Conservation (phyloP, 2,329 filamentous ascomycete genomes). For the Talaromyces sp. region DNA sequence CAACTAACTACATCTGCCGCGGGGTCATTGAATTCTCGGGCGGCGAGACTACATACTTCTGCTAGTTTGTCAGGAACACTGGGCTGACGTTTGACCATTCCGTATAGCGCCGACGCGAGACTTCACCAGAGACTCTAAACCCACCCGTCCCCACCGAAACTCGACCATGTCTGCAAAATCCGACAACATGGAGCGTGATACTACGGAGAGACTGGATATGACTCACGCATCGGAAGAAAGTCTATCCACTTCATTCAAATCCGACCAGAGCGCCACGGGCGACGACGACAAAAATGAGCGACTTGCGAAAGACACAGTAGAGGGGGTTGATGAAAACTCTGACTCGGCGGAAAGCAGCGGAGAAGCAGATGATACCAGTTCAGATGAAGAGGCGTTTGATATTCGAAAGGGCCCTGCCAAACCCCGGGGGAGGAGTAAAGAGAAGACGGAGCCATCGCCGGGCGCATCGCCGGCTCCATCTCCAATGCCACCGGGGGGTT, state of each 20-base stretch:
- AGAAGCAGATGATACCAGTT: conserved; percentile 48
- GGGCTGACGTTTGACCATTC: background rate
- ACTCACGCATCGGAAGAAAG: conserved; percentile 58
- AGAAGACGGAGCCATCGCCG: conserved; percentile 14
- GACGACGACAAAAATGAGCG: conserved; percentile 45
- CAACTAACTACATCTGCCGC: background rate
- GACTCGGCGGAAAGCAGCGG: conserved; percentile 62
- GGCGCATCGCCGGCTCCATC: conserved; percentile 6
- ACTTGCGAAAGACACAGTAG: conserved; percentile 64
- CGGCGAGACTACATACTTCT: background rate
- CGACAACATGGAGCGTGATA: conserved; percentile 64
- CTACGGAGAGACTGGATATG: conserved; percentile 66
- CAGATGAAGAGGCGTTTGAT: conserved; percentile 59
- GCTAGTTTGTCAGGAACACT: background rate
- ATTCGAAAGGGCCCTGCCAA: conserved; percentile 34
- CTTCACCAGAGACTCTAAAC: background rate
- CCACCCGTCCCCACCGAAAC: conserved; percentile 36
- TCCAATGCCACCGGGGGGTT: conserved; percentile 25
- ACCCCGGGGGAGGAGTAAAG: conserved; percentile 23
- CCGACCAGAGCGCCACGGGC: background rate
- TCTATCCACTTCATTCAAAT: background rate
- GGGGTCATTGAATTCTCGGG: background rate
- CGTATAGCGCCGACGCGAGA: background rate
- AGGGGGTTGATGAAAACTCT: conserved; percentile 53
- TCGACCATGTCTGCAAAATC: conserved; percentile 56